These are phyloP conservation scores for Austroboletus sp. DNA, from an alignment of 1,284 basidiomycete genomes.

Conservation along the genomic window DNA sequence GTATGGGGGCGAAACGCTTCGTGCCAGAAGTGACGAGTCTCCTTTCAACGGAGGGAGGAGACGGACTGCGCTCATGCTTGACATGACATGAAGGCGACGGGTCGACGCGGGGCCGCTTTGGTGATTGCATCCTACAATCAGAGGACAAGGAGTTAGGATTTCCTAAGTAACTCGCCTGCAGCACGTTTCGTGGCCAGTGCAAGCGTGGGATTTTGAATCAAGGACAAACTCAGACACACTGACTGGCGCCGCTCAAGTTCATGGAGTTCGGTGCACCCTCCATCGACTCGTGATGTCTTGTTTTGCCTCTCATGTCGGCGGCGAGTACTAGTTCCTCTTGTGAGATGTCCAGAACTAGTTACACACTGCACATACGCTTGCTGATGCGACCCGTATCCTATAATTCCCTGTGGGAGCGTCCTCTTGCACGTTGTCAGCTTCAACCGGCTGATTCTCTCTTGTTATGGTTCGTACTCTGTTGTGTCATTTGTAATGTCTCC, in stretches of 20 bases:
- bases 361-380: not conserved
- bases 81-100: not conserved
- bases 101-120: conserved; percentile 15
- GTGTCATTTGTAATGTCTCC: conserved; percentile 1
- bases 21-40: conserved; percentile 22
- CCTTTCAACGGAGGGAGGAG: conserved; percentile 16
- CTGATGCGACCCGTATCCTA: not conserved
- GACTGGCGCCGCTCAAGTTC: not conserved
- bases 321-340: not conserved
- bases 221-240: not conserved
- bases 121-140: not conserved
- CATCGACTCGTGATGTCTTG: not conserved
- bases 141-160: no score
- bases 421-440: conserved; percentile 2
- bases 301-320: conserved; percentile 1
- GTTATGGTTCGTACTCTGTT: not conserved
- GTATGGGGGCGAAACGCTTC: conserved; percentile 27
- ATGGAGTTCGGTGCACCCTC: not conserved
- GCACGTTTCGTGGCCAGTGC: no score
- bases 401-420: not conserved
- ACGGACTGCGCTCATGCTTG: conserved; percentile 21
- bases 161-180: no score
- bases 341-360: not conserved
- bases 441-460: not conserved
- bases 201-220: conserved; percentile 4